phyloP scores from a whole-genome alignment of 1,139 yeast genomes.

The Pichia sp. region DNA sequence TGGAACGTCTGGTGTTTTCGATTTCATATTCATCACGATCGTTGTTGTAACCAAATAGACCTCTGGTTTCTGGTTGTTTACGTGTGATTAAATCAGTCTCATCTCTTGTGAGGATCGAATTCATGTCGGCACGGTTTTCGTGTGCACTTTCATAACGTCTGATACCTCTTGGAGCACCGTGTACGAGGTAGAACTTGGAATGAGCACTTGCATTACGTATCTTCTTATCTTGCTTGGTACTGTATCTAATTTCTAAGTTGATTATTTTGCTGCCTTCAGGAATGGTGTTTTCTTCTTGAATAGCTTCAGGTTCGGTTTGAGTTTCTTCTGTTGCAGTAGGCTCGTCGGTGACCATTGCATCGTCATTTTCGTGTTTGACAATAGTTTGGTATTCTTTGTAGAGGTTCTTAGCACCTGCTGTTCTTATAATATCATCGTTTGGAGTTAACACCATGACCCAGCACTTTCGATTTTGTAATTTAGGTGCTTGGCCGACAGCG shows the following conservation, averaged over 20 bases:
- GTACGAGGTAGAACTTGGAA: no score
- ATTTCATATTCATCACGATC: slow-evolving; percentile 13
- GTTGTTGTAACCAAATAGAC: slow-evolving; percentile 19
- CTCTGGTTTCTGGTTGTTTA: slow-evolving; percentile 15
- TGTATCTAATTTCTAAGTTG: slow-evolving; percentile 40
- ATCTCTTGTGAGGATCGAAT: background rate
- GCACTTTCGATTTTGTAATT: slow-evolving; percentile 15
- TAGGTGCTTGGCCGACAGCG: slow-evolving; percentile 25
- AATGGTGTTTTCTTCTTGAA: background rate
- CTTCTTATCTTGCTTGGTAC: no score
- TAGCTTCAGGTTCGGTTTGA: background rate
- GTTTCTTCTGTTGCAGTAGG: no score
- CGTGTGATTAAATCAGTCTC: slow-evolving; percentile 28
- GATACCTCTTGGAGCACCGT: slow-evolving; percentile 62
- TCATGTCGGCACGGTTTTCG: slow-evolving; percentile 1
- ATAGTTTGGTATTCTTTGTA: slow-evolving; percentile 1
- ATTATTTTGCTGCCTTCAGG: slow-evolving; percentile 10
- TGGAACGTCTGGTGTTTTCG: background rate
- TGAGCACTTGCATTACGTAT: no score
- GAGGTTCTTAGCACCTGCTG: slow-evolving; percentile 10
- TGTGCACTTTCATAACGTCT: slow-evolving; percentile 24
- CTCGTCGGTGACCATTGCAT: background rate
- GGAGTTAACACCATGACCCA: slow-evolving; percentile 17
- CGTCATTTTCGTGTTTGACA: background rate
- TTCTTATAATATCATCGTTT: slow-evolving; percentile 10